Evolutionary conservation across 352 stramenopile species (phyloP), one percentile per base, ranked within the genome.

Genomic region (Phytophthora podocarpi): DNA sequence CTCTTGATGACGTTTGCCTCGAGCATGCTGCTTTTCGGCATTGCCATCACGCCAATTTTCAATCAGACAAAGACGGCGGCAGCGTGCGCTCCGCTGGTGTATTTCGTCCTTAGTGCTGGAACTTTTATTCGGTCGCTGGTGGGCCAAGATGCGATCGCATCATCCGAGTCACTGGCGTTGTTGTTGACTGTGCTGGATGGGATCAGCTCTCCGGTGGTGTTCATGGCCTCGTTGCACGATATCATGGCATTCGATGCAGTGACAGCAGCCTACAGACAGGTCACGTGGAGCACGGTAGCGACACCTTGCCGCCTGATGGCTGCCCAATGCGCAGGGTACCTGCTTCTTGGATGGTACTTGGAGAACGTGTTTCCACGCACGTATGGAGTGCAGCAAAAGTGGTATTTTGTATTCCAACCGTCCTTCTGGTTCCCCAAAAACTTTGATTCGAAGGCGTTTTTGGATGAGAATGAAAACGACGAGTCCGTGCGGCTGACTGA

Each of bases 321-420:
- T 8, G 7, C 84, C 3, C 95, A 98, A 62, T 86, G 78, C 24
- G 21, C 90, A 20, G 72, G 93, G 6, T 98, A 98, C 53, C 57
- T 92, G 18, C 30, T 98, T 10, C 70, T 99, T 8, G 95, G 89
- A 3, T 97, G 82, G 80, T 99, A 99, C 68, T 74, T 98, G 16
- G 95, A 98, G 57, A 88, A 95, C 34, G 91, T 98, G 1, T 87
- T 98, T 30, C 96, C 96, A 13, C 81, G 84, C 9, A 85, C 97
- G 13, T 97, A 95, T 46, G 96, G 96, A 16, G 89, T 97, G 39
- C 80, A 88, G 32, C 72, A 87, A 21, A 94, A 88, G n/a, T 98
- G 91, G 87, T 97, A 98, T 74, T 99, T 99, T 57, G 58, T 95
- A 1, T 67, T 98, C 13, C 76, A 84, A 40, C 74, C 78, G 11